Conservation (phyloP, 352 stramenopile species). For the Poterioochromonas sp. region DNA sequence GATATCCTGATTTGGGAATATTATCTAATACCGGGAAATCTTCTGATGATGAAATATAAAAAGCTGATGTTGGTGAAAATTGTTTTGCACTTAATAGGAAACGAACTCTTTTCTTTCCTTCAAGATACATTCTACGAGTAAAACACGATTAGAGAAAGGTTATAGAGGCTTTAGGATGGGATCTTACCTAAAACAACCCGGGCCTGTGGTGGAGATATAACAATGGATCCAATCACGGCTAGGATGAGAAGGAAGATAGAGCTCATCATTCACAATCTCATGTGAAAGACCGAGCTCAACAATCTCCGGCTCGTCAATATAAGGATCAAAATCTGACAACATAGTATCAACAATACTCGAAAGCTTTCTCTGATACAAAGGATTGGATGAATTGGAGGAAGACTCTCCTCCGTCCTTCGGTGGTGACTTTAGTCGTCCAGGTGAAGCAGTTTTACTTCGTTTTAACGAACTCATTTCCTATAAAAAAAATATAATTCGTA, state of each 20-base stretch:
- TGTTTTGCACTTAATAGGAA: slow-evolving; percentile 27
- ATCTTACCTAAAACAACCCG: not conserved
- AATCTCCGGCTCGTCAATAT: not conserved
- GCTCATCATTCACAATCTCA: not conserved
- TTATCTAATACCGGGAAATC: not conserved
- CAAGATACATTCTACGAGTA: not conserved
- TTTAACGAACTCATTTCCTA: no score
- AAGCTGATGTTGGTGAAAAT: not conserved
- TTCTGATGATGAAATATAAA: slow-evolving; percentile 14
- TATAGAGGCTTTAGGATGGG: not conserved
- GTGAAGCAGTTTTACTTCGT: no score
- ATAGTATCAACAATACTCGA: no score
- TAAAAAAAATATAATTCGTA: no score
- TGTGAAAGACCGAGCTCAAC: slow-evolving; percentile 3
- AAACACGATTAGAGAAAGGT: not conserved
- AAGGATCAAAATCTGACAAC: slow-evolving; percentile 11
- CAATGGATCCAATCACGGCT: slow-evolving; percentile 2
- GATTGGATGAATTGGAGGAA: no score
- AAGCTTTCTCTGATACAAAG: no score
- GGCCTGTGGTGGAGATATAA: not conserved
- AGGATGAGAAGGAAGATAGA: slow-evolving; percentile 6
- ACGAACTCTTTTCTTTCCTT: not conserved
- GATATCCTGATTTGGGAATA: not conserved
- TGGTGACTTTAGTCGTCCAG: no score
- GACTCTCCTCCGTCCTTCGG: no score